Evolutionary conservation across 345 rosid genomes (phyloP), one percentile per base, ranked within the genome.

Genomic region (Abelmoschus esculentus): DNA sequence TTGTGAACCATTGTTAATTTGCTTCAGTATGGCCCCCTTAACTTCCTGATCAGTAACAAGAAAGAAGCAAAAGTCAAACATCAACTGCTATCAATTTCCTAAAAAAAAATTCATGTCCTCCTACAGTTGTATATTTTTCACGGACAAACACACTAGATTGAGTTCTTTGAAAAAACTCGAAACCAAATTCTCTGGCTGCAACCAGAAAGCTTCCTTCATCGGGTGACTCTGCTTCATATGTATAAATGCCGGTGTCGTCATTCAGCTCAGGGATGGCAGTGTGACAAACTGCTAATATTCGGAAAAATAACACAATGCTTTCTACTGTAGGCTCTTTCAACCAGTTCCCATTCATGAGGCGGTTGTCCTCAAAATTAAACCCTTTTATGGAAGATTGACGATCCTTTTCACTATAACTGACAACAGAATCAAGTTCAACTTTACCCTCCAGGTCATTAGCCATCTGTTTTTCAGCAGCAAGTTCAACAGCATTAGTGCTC

Each of bases 141-240:
- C 77, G 84, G 32, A 95, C 71, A 71, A 82, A 77, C 40, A 91
- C 97, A 4, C 97, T 90, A 10, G 97, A 82, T 73, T 91, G 98
- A 46, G 96, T 95, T 79, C 99, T 89, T 78, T 82, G 85, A 66
- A 40, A 82, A 76, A 92, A 92, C 81, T 90, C 99, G 80, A 95
- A 95, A 66, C 98, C 99, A 76, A 95, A 86, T 80, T 92, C 97
- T 82, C 92, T 87, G 9, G 99, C 98, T 40, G 98, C 97, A 80
- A 89, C 91, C 71, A 95, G 90, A 80, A 95, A 91, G 58, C 96
- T 87, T 62, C 85, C 96, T 77, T 95, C 99, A 73, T 95, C 99
- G 14, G 98, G 99, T 29, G 99, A 95, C 82, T 95, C 99, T 19
- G 99, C 98, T 84, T 95, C 99, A 63, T 91, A 95, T 3, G 88